phyloP scores from a whole-genome alignment of 768 basidiomycete species.

The Termitomyces sp. region DNA sequence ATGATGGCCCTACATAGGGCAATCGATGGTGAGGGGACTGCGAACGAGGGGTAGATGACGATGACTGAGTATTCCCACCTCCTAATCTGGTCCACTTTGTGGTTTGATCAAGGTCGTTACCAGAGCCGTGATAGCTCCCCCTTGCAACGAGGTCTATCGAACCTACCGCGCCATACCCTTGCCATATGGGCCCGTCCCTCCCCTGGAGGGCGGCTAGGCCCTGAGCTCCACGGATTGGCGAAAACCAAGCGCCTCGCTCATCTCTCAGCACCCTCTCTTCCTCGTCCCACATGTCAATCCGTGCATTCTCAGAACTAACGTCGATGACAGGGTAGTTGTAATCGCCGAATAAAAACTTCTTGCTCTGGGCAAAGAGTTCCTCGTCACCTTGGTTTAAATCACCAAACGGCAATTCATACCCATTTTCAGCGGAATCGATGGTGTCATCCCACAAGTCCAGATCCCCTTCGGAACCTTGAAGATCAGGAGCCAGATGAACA shows the following conservation, averaged over 20 bases:
- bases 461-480: constrained; percentile 36
- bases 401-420: constrained; percentile 62
- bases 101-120: constrained; percentile 43
- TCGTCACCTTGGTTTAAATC: constrained; percentile 70
- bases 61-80: constrained; percentile 12
- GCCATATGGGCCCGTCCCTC: constrained; percentile 36
- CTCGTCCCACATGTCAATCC: constrained; percentile 67
- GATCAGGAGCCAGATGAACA: constrained; percentile 59
- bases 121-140: constrained; percentile 2
- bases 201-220: constrained; percentile 34
- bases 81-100: constrained; percentile 34
- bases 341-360: constrained; percentile 81
- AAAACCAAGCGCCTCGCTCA: constrained; percentile 69
- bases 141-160: constrained; percentile 15
- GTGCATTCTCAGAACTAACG: constrained; percentile 72
- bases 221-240: constrained; percentile 45
- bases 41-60: constrained; percentile 14
- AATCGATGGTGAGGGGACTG: constrained; percentile 15
- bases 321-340: constrained; percentile 89
- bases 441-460: constrained; percentile 30
- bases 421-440: constrained; percentile 26
- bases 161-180: constrained; percentile 55
- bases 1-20: constrained; percentile 7
- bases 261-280: constrained; percentile 80
- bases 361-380: constrained; percentile 67